Percentiles rank a stretch among this genome's conserved stretches.
These are phyloP conservation scores for Coprinopsis sp. DNA, from an alignment of 768 basidiomycete genomes.

Conservation along the genomic window DNA sequence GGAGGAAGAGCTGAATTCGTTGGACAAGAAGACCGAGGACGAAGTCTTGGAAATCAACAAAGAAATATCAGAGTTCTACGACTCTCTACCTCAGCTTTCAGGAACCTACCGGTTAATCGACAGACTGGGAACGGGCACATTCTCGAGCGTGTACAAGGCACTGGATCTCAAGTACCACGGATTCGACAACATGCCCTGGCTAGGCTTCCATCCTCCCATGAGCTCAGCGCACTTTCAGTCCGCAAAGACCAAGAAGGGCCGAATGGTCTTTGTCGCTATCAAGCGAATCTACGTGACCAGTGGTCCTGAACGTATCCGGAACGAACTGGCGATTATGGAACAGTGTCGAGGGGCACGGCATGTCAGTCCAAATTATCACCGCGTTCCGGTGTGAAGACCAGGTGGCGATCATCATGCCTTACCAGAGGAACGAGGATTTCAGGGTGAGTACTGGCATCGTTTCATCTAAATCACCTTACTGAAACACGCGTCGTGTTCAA, in stretches of 20 bases:
- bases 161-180: conserved; percentile 74
- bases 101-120: conserved; percentile 78
- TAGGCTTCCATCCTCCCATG: conserved; percentile 52
- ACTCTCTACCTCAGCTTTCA: conserved; percentile 59
- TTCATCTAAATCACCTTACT: background rate
- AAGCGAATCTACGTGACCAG: conserved; percentile 98
- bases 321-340: conserved; percentile 89
- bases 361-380: conserved; percentile 88
- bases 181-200: conserved; percentile 75
- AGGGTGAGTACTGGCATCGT: conserved; percentile 53
- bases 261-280: conserved; percentile 80
- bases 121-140: conserved; percentile 93
- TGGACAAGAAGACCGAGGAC: conserved; percentile 51
- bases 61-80: conserved; percentile 73
- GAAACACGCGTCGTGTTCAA: background rate
- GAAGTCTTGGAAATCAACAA: conserved; percentile 70
- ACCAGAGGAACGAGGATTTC: conserved; percentile 89
- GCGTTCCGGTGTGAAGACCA: conserved; percentile 91
- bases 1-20: conserved; percentile 59
- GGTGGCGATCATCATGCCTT: conserved; percentile 92
- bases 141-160: conserved; percentile 99
- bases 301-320: conserved; percentile 85
- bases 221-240: conserved; percentile 70
- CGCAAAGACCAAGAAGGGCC: conserved; percentile 32
- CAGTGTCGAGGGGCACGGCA: conserved; percentile 81